phyloP scores from a whole-genome alignment of 192 early-diverging fungal genomes.

The Lobosporangium transversale region DNA sequence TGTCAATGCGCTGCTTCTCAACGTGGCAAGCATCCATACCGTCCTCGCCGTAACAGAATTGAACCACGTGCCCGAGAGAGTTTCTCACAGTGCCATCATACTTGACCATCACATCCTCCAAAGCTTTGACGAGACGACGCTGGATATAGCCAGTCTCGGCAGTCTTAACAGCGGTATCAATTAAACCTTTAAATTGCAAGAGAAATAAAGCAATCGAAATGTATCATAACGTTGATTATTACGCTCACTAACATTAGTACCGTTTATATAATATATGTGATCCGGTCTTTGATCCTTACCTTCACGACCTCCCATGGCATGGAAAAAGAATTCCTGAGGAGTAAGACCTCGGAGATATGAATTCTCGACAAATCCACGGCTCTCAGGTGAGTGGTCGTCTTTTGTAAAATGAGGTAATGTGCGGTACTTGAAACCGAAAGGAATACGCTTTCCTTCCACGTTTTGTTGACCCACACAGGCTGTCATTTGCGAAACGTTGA shows the following conservation, averaged over 20 bases:
- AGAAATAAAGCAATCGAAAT: not conserved
- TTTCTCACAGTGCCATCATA: slow-evolving; percentile 98
- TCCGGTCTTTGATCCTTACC: slow-evolving; percentile 35
- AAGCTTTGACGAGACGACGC: slow-evolving; percentile 96
- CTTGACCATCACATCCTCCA: slow-evolving; percentile 98
- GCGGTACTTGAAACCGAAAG: slow-evolving; percentile 94
- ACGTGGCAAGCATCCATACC: slow-evolving; percentile 95
- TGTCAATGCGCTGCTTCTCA: slow-evolving; percentile 81
- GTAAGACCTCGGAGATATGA: slow-evolving; percentile 92
- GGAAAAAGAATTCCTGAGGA: slow-evolving; percentile 99
- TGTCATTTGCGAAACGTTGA: slow-evolving; percentile 98
- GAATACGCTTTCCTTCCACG: slow-evolving; percentile 99
- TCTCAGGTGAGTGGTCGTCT: slow-evolving; percentile 95
- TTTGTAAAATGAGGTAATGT: slow-evolving; percentile 98
- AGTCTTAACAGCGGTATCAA: slow-evolving; percentile 99
- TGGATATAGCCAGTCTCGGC: slow-evolving; percentile 99
- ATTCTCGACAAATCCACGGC: slow-evolving; percentile 90
- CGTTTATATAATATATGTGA: too few species aligned
- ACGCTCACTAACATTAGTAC: too few species aligned
- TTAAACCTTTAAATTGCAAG: slow-evolving; percentile 71
- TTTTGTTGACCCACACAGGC: slow-evolving; percentile 99
- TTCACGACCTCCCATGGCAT: slow-evolving; percentile 99
- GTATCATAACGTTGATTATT: too few species aligned
- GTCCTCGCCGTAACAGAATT: slow-evolving; percentile 99
- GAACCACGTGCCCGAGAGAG: slow-evolving; percentile 91